Percentiles rank a stretch among this genome's conserved stretches.
These are phyloP conservation scores for Sporisorium graminicola DNA, from an alignment of 1,284 basidiomycete genomes.

Conservation along the genomic window DNA sequence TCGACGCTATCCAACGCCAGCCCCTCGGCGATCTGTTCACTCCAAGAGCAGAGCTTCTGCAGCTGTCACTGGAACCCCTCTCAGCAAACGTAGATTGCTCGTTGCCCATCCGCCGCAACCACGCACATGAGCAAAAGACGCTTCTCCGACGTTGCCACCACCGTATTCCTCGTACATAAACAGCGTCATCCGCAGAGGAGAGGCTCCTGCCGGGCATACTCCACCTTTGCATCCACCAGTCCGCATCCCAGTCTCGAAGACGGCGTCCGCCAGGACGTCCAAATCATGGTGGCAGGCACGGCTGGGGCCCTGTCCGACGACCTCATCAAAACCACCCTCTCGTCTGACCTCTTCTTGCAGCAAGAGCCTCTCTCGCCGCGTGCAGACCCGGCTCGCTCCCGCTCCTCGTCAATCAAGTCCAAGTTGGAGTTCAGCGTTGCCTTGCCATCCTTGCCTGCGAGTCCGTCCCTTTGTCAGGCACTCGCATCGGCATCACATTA, in stretches of 20 bases:
- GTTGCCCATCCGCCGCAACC: not conserved
- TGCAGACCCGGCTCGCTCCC: constrained; percentile 5
- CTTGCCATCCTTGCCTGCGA: constrained; percentile 15
- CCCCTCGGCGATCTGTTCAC: too few relatives aligned
- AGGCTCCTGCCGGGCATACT: constrained; percentile 7
- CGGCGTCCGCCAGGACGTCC: constrained; percentile 26
- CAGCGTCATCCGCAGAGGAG: constrained; percentile 3
- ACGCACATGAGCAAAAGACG: constrained; percentile 39
- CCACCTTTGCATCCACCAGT: constrained; percentile 2
- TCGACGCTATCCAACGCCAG: not conserved
- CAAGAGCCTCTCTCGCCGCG: constrained; percentile 4
- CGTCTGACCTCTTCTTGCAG: constrained; percentile 29
- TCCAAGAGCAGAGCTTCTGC: too few relatives aligned
- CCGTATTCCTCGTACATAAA: constrained; percentile 19
- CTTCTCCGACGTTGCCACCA: constrained; percentile 32
- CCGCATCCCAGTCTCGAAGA: not conserved
- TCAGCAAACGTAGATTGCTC: not conserved
- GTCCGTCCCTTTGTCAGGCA: constrained; percentile 7
- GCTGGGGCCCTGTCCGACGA: constrained; percentile 30
- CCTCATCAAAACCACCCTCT: constrained; percentile 19
- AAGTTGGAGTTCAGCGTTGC: constrained; percentile 10
- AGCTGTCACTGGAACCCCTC: not conserved
- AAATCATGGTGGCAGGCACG: constrained; percentile 32
- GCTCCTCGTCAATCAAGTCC: constrained; percentile 18
- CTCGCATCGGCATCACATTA: not conserved